phyloP scores from a whole-genome alignment of 495 filamentous ascomycete species.

The Penicillium riverlandense region DNA sequence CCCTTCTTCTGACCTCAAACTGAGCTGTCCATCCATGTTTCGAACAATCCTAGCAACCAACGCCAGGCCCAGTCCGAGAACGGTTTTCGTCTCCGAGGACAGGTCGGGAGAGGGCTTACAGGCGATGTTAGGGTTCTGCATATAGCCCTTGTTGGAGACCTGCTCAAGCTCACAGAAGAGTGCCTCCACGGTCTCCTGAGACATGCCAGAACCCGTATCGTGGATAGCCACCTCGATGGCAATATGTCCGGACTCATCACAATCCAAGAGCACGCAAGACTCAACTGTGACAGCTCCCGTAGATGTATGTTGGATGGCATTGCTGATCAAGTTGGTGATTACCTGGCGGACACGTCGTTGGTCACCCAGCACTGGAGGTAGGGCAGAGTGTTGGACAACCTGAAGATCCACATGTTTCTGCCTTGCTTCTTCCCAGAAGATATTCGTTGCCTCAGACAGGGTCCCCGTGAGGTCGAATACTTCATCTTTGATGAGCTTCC shows the following conservation, averaged over 20 bases:
- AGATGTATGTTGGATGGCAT: slow-evolving; percentile 73
- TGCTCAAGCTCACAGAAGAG: slow-evolving; percentile 84
- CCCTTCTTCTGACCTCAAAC: slow-evolving; percentile 79
- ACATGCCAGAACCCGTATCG: slow-evolving; percentile 80
- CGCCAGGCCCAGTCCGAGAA: slow-evolving; percentile 78
- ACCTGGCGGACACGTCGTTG: slow-evolving; percentile 74
- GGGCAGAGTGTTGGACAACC: slow-evolving; percentile 55
- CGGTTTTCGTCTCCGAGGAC: slow-evolving; percentile 21
- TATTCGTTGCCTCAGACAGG: slow-evolving; percentile 65
- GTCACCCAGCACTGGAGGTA: slow-evolving; percentile 85
- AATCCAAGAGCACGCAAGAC: slow-evolving; percentile 42
- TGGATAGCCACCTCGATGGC: slow-evolving; percentile 66
- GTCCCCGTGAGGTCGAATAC: slow-evolving; percentile 65
- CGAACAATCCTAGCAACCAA: slow-evolving; percentile 76
- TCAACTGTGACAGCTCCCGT: slow-evolving; percentile 64
- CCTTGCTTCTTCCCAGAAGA: slow-evolving; percentile 65
- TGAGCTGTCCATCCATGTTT: slow-evolving; percentile 88
- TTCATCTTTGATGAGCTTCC: slow-evolving; percentile 70
- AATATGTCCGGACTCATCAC: slow-evolving; percentile 31
- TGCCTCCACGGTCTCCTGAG: slow-evolving; percentile 59
- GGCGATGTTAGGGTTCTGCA: slow-evolving; percentile 24
- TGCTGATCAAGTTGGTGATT: slow-evolving; percentile 72
- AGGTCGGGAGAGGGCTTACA: slow-evolving; percentile 7
- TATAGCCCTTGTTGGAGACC: slow-evolving; percentile 55
- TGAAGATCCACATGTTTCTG: slow-evolving; percentile 67